Conservation (phyloP, 305 asterid species). For the Solanum hybrid region DNA sequence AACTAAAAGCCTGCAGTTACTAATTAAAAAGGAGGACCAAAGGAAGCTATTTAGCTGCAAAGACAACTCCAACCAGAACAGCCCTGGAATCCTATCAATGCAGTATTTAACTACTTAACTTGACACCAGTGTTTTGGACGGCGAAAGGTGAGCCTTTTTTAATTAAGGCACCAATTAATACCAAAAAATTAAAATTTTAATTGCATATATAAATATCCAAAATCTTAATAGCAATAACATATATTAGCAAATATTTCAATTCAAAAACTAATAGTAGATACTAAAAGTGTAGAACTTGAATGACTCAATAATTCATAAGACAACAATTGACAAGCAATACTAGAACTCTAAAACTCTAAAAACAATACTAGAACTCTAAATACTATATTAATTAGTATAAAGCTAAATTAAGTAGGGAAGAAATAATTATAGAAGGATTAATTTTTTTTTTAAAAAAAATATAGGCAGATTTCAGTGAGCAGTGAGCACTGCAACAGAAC, state of each 20-base stretch:
- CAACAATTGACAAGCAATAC: neutral
- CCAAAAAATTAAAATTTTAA: neutral
- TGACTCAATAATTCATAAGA: neutral
- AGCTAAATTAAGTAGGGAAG: neutral
- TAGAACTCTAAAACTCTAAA: too few relatives aligned
- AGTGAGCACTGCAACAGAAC: neutral
- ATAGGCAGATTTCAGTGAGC: neutral
- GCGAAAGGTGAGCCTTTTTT: neutral
- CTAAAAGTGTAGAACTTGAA: neutral
- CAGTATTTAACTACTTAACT: neutral
- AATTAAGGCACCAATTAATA: neutral
- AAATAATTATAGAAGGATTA: too few relatives aligned
- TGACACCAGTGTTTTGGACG: neutral
- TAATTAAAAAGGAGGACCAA: neutral
- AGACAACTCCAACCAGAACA: neutral
- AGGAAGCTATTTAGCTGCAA: neutral
- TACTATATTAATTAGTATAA: too few relatives aligned
- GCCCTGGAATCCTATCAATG: neutral
- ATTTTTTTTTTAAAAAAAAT: too few relatives aligned
- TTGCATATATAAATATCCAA: neutral
- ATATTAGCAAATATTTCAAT: neutral
- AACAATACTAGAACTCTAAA: neutral
- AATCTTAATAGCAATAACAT: neutral
- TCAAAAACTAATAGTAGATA: neutral
- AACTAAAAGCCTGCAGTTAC: neutral